phyloP scores from a whole-genome alignment of 345 rosid species.

The Eucalyptus pauciflora region DNA sequence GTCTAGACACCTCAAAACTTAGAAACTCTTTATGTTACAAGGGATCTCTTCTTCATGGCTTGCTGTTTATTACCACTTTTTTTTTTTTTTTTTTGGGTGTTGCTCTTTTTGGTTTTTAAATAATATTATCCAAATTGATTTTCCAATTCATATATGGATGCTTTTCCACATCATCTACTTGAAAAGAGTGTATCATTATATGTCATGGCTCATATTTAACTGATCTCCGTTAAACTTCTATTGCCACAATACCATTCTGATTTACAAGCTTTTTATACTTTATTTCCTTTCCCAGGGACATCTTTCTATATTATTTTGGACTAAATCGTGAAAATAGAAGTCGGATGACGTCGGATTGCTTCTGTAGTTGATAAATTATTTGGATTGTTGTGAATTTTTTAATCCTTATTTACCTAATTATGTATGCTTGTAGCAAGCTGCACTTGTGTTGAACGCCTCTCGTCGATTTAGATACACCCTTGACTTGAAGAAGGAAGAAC shows the following conservation, averaged over 20 bases:
- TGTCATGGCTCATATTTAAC: not conserved
- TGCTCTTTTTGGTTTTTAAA: not conserved
- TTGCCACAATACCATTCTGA: not conserved
- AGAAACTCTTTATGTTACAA: not conserved
- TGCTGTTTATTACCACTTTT: not conserved
- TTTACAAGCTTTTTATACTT: not conserved
- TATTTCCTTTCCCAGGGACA: not conserved
- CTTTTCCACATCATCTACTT: not conserved
- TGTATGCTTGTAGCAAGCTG: conserved; percentile 67
- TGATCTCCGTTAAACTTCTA: not conserved
- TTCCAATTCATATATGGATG: not conserved
- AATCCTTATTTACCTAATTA: not conserved
- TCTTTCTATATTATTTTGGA: not conserved
- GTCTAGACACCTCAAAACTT: not conserved
- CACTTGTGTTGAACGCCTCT: conserved; percentile 91
- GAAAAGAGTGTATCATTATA: not conserved
- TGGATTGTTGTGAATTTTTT: not conserved
- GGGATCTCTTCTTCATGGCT: not conserved
- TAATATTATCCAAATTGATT: not conserved
- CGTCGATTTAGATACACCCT: conserved; percentile 93
- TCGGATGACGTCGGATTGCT: not conserved
- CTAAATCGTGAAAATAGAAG: not conserved
- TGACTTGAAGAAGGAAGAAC: conserved; percentile 85
- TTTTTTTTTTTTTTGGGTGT: not conserved
- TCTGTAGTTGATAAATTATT: not conserved